Evolutionary conservation across 2,329 filamentous ascomycete genomes (phyloP).

Genomic region (Neonectria ditissima): DNA sequence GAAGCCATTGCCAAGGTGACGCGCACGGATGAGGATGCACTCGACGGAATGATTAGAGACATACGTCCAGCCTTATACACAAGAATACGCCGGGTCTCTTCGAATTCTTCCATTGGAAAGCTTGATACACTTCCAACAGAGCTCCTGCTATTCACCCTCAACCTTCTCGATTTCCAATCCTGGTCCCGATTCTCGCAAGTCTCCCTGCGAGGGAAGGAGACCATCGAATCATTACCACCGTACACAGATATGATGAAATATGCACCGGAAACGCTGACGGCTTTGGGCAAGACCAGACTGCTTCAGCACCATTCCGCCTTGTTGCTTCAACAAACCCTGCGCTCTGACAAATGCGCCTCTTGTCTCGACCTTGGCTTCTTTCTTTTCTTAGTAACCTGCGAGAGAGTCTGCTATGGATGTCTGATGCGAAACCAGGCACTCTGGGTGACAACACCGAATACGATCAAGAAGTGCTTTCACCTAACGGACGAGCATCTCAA

Average conservation of each 20-base stretch:
- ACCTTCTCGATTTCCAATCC: slow-evolving; percentile 42
- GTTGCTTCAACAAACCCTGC: background rate
- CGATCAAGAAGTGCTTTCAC: slow-evolving; percentile 32
- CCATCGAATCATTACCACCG: slow-evolving; percentile 44
- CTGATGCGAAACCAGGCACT: slow-evolving; percentile 35
- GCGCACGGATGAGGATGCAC: background rate
- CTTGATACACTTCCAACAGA: slow-evolving; percentile 40
- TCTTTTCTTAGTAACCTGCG: slow-evolving; percentile 45
- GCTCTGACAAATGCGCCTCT: slow-evolving; percentile 31
- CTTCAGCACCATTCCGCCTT: slow-evolving; percentile 26
- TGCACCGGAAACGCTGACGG: slow-evolving; percentile 36
- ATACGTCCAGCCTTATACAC: background rate
- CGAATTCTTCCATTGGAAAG: slow-evolving; percentile 30
- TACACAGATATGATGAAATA: slow-evolving; percentile 57
- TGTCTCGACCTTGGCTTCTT: slow-evolving; percentile 43
- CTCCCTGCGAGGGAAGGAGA: slow-evolving; percentile 33
- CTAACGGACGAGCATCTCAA: slow-evolving; percentile 29
- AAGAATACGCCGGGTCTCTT: background rate
- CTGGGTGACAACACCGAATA: slow-evolving; percentile 29
- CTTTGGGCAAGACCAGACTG: slow-evolving; percentile 32
- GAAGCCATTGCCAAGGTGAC: background rate
- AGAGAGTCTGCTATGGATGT: slow-evolving; percentile 45
- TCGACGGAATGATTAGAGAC: background rate
- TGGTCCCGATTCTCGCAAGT: slow-evolving; percentile 40
- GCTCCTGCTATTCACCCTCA: slow-evolving; percentile 32